Evolutionary conservation across 257 asterid genomes (phyloP), one percentile per base, ranked within the genome.

Genomic region (Capsicum rhomboideum): DNA sequence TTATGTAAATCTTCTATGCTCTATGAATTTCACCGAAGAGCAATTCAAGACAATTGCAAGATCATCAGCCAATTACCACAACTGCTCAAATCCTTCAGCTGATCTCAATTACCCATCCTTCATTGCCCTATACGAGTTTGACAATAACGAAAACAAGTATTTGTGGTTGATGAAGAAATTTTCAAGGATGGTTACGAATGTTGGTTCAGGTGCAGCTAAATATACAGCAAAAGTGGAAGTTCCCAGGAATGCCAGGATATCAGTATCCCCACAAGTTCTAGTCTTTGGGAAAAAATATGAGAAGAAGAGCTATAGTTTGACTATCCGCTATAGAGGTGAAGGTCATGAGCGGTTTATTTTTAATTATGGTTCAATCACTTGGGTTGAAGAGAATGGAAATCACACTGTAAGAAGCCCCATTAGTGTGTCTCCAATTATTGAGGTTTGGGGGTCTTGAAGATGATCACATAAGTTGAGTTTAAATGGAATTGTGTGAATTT

Each of bases 301-400:
- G 28, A 80, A 50, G 52, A 66, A 64, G 31, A 75, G 80, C 16
- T 86, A 80, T 13, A 21, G 21, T 21, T 26, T 86, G 75, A 72
- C 78, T 4, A 28, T 86, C 6, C 74, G 44, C 0, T 79, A 54
- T 21, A 56, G 10, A 61, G 84, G 49, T 14, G 40, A 53, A 40
- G 21, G 66, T 58, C 66, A 26, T 61, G n/a, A n/a, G n/a, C n/a
- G n/a, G n/a, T n/a, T n/a, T n/a, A n/a, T n/a, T n/a, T n/a, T n/a
- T n/a, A n/a, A n/a, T n/a, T n/a, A n/a, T n/a, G 95, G 93, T 12
- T 87, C 91, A 14, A 10, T 92, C 42, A 86, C 84, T 69, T 92
- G 91, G 95, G 46, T 82, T 52, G 90, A 87, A 31, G 85, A 86
- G 75, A 86, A 85, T 6, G 92, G 90, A 9, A 88, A 79, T 55